Evolutionary conservation across 805 yeast species (phyloP).

Genomic region (Clavispora vitiphila): DNA sequence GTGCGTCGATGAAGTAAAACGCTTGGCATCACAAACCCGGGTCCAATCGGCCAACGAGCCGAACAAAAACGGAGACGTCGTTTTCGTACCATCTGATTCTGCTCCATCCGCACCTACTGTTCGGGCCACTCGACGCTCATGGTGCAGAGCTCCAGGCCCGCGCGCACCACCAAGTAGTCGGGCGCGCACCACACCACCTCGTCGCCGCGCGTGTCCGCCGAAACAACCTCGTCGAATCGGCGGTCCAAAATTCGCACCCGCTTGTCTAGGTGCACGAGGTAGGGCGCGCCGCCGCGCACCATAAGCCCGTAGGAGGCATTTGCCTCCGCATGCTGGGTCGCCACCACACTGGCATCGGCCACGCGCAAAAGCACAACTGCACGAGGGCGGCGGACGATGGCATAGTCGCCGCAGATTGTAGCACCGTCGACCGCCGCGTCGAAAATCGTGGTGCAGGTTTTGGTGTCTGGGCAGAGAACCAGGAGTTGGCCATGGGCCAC

Average conservation of each 20-base stretch:
- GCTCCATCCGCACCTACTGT: no score
- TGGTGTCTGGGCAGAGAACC: not conserved
- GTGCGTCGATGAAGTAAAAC: no score
- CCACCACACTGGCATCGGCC: not conserved
- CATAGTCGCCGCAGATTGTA: not conserved
- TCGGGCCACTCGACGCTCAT: not conserved
- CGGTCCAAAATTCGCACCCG: constrained; percentile 1
- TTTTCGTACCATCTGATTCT: no score
- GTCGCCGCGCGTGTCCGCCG: not conserved
- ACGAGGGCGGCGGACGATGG: not conserved
- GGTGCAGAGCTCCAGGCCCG: not conserved
- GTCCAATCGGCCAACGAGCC: no score
- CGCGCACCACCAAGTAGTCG: not conserved
- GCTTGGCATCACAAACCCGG: no score
- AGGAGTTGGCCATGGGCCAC: not conserved
- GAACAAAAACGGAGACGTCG: no score
- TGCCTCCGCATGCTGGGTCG: not conserved
- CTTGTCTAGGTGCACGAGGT: not conserved
- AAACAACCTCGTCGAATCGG: not conserved
- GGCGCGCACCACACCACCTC: not conserved
- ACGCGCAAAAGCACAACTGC: not conserved
- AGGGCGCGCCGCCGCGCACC: not conserved
- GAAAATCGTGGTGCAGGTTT: not conserved
- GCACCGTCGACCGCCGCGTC: not conserved
- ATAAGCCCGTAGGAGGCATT: not conserved